A percentile compares a stretch with the other conserved stretches of the same genome.
These are phyloP conservation scores for Bathelium albidoporum DNA, from an alignment of 495 filamentous ascomycete species.

Conservation along the genomic window DNA sequence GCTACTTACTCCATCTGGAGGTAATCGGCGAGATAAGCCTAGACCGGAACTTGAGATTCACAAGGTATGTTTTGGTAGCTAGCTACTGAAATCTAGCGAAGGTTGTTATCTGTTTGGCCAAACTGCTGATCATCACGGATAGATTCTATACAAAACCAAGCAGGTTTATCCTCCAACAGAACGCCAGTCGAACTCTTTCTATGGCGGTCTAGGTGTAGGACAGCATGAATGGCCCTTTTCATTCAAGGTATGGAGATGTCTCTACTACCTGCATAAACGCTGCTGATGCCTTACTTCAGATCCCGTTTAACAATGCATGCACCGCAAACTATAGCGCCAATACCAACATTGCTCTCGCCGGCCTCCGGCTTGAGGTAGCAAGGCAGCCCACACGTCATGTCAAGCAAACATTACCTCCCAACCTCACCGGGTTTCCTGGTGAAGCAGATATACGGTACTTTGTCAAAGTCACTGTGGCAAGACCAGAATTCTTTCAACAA, in stretches of 20 bases:
- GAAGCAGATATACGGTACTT: slow-evolving; percentile 88
- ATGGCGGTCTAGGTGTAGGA: slow-evolving; percentile 60
- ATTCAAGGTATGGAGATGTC: slow-evolving; percentile 53
- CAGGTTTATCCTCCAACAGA: slow-evolving; percentile 51
- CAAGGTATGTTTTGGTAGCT: slow-evolving; percentile 57
- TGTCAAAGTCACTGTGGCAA: slow-evolving; percentile 78
- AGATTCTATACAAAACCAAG: slow-evolving; percentile 58
- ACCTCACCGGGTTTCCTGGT: slow-evolving; percentile 67
- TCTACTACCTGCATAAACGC: background rate
- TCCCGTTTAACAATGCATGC: slow-evolving; percentile 90
- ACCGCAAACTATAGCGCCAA: slow-evolving; percentile 47
- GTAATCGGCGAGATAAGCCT: slow-evolving; percentile 43
- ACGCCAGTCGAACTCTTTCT: slow-evolving; percentile 29
- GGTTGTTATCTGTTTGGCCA: background rate
- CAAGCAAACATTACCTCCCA: slow-evolving; percentile 79
- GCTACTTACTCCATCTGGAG: slow-evolving; percentile 32
- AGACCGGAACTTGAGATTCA: slow-evolving; percentile 62
- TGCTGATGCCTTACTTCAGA: slow-evolving; percentile 27
- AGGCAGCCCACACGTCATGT: slow-evolving; percentile 50
- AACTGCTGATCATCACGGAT: background rate
- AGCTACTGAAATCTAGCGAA: no score
- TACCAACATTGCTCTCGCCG: slow-evolving; percentile 45
- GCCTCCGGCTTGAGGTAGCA: slow-evolving; percentile 48
- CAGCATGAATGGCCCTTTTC: slow-evolving; percentile 80
- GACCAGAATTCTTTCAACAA: slow-evolving; percentile 74